A percentile compares a stretch with the other conserved stretches of the same genome.
Evolutionary conservation across 2,329 filamentous ascomycete genomes (phyloP).

Genomic region (Whalleya microplaca): DNA sequence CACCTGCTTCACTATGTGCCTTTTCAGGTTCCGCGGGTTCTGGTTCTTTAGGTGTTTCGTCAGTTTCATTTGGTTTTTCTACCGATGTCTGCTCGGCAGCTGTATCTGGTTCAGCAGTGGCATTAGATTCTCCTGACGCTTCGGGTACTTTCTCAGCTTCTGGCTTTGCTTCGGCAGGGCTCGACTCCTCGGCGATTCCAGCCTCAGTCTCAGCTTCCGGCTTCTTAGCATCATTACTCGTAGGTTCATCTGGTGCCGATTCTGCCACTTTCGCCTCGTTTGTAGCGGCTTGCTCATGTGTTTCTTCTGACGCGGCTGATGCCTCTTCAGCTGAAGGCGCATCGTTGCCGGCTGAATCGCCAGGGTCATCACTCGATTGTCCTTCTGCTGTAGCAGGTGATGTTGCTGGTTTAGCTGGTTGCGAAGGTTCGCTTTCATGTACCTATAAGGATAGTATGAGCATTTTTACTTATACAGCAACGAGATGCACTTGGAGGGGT

Average conservation of each 20-base stretch:
- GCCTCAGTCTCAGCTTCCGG: background rate
- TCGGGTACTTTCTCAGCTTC: background rate
- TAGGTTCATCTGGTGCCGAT: conserved; percentile 4
- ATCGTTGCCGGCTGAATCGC: background rate
- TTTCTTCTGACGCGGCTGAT: background rate
- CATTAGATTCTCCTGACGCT: background rate
- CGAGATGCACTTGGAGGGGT: background rate
- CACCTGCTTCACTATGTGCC: background rate
- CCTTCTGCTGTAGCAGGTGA: background rate
- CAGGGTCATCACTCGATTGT: background rate
- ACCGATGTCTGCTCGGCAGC: background rate
- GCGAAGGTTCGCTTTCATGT: background rate
- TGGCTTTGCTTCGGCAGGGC: background rate
- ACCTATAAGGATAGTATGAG: background rate
- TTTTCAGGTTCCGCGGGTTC: conserved; percentile 10
- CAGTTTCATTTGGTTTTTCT: conserved; percentile 1
- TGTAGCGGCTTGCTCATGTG: background rate
- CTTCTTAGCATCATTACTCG: conserved; percentile 4
- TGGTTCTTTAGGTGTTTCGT: conserved; percentile 16
- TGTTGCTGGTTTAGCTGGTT: background rate
- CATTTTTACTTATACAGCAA: background rate
- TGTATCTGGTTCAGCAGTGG: background rate
- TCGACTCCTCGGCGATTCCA: background rate
- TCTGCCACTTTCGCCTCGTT: conserved; percentile 9
- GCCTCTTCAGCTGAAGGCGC: background rate